A percentile compares a stretch with the other conserved stretches of the same genome.
phyloP scores from a whole-genome alignment of 2,329 filamentous ascomycete genomes.

The Hirsutella minnesotensis region DNA sequence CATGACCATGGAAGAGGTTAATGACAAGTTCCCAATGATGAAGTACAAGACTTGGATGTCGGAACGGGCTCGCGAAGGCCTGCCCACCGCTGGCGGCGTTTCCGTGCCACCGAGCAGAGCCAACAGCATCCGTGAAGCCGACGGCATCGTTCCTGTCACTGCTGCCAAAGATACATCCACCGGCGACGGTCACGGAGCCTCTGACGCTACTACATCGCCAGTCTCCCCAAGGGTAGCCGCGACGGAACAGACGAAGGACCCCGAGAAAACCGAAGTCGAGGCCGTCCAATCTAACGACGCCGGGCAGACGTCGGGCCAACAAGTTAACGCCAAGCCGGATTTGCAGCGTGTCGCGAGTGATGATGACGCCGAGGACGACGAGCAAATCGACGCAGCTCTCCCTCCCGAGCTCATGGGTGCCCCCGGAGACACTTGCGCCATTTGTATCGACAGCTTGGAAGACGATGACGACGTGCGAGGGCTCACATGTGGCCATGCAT shows the following conservation, averaged over 20 bases:
- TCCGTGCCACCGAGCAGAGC: slow-evolving; percentile 61
- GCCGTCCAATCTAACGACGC: slow-evolving; percentile 8
- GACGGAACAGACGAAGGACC: slow-evolving; percentile 7
- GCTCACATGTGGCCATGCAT: slow-evolving; percentile 91
- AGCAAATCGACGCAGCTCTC: slow-evolving; percentile 71
- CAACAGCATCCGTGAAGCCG: slow-evolving; percentile 58
- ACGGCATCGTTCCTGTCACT: slow-evolving; percentile 38
- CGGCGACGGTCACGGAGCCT: slow-evolving; percentile 21
- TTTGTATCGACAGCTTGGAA: slow-evolving; percentile 88
- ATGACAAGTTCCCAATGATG: slow-evolving; percentile 86
- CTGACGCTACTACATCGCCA: slow-evolving; percentile 10
- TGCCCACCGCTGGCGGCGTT: slow-evolving; percentile 77
- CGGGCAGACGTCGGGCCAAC: slow-evolving; percentile 13
- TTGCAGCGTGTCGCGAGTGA: slow-evolving; percentile 33
- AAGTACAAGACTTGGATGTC: slow-evolving; percentile 97
- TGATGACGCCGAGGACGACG: slow-evolving; percentile 59
- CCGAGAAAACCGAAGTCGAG: slow-evolving; percentile 4
- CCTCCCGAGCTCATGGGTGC: slow-evolving; percentile 70
- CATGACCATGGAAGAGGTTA: slow-evolving; percentile 98
- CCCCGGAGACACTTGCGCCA: slow-evolving; percentile 87
- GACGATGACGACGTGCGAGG: slow-evolving; percentile 93
- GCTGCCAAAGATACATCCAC: slow-evolving; percentile 33
- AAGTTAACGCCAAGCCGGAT: slow-evolving; percentile 11
- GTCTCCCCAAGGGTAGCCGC: slow-evolving; percentile 7
- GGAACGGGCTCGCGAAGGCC: slow-evolving; percentile 67